Evolutionary conservation across 1,139 yeast genomes (phyloP).

Genomic region (Blastobotrys aristatus): DNA sequence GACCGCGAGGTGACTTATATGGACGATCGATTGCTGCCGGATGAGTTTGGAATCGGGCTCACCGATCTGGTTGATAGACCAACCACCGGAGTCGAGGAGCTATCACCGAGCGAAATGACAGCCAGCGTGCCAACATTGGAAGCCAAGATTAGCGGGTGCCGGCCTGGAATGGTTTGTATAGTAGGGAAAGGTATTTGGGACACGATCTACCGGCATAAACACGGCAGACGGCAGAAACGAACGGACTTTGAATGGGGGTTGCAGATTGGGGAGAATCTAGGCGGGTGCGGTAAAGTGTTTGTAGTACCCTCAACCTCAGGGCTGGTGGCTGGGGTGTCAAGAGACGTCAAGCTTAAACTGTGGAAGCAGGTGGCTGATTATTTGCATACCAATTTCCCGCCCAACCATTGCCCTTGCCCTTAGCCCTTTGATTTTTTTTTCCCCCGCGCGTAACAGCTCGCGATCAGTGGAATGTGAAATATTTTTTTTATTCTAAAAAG

Average conservation of each 20-base stretch:
- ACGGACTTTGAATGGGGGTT: conserved; percentile 48
- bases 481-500: too few species aligned
- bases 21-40: conserved; percentile 44
- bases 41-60: conserved; percentile 54
- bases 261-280: conserved; percentile 34
- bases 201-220: conserved; percentile 41
- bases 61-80: conserved; percentile 67
- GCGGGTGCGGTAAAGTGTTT: conserved; percentile 34
- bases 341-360: conserved; percentile 42
- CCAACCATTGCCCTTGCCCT: background rate
- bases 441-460: too few species aligned
- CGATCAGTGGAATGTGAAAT: too few species aligned
- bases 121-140: conserved; percentile 53
- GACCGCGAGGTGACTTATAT: conserved; percentile 31
- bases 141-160: conserved; percentile 38
- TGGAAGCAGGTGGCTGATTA: conserved; percentile 43
- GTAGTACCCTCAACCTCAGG: conserved; percentile 79
- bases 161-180: conserved; percentile 48
- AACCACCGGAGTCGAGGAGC: conserved; percentile 55
- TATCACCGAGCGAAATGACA: conserved; percentile 49
- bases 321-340: conserved; percentile 53
- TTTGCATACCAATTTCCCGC: conserved; percentile 15
- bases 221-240: conserved; percentile 24
- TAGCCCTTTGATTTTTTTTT: background rate
- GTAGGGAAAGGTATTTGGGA: conserved; percentile 85